These are phyloP conservation scores for Sicyos edulis DNA, from an alignment of 306 rosid genomes.

Conservation along the genomic window DNA sequence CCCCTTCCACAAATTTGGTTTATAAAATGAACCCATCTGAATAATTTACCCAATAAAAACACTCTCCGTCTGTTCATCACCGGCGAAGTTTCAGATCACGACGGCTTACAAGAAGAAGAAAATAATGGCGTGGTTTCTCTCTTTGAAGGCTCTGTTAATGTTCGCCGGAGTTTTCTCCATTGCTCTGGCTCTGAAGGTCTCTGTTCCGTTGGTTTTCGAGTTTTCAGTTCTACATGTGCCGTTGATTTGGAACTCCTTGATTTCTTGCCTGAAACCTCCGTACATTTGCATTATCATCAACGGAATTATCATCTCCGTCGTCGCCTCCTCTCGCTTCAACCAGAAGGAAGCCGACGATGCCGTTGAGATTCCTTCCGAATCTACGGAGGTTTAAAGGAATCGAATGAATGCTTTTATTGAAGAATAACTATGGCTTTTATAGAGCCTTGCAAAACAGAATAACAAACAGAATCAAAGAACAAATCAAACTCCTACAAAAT, in stretches of 20 bases:
- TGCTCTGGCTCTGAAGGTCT: conserved; percentile 38
- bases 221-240: conserved; percentile 29
- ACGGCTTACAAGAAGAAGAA: background rate
- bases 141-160: conserved; percentile 33
- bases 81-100: background rate
- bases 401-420: too few relatives aligned
- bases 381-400: too few relatives aligned
- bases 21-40: too few relatives aligned
- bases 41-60: conserved; percentile 1
- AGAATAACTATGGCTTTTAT: too few relatives aligned
- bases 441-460: too few relatives aligned
- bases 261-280: conserved; percentile 61
- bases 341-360: background rate
- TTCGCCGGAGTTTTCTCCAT: conserved; percentile 37
- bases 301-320: conserved; percentile 69
- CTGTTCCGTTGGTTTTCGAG: conserved; percentile 36
- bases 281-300: conserved; percentile 57
- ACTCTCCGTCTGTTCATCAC: conserved; percentile 24
- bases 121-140: conserved; percentile 35
- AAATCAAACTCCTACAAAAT: too few relatives aligned
- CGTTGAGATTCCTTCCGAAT: conserved; percentile 9
- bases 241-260: conserved; percentile 35
- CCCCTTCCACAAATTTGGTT: too few relatives aligned
- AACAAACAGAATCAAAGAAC: too few relatives aligned
- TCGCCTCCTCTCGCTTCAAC: conserved; percentile 50